phyloP scores from a whole-genome alignment of 805 yeast species.

The Tetrapisispora fleetii region DNA sequence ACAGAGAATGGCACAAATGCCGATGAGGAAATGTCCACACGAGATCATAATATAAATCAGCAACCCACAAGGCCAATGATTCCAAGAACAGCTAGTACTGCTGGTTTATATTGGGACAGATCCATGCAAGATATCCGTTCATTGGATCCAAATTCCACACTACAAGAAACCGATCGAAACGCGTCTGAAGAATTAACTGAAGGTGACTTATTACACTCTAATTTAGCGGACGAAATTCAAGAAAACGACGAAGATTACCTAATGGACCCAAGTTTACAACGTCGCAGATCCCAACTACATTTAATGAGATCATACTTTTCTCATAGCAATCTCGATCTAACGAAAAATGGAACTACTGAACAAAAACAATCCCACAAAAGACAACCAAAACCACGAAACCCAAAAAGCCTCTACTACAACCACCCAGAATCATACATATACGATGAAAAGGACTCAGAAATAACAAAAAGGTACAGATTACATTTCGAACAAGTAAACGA shows the following conservation, averaged over 20 bases:
- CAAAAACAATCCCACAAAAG: background rate
- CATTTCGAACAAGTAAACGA: constrained; percentile 28
- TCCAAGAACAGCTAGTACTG: background rate
- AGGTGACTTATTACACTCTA: constrained; percentile 1
- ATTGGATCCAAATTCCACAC: background rate
- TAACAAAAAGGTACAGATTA: constrained; percentile 18
- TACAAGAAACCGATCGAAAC: background rate
- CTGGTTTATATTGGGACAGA: constrained; percentile 27
- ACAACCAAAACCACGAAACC: background rate
- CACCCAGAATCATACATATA: constrained; percentile 22
- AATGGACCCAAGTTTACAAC: constrained; percentile 22
- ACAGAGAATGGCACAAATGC: background rate
- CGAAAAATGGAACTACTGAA: background rate
- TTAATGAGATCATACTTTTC: constrained; percentile 12
- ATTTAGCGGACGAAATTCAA: constrained; percentile 7
- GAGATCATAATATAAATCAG: no score
- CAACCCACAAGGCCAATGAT: background rate
- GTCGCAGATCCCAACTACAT: constrained; percentile 27
- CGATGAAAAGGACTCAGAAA: constrained; percentile 19
- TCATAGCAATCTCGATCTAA: constrained; percentile 1
- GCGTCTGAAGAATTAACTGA: background rate
- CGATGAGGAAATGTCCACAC: background rate
- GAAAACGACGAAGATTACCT: constrained; percentile 27
- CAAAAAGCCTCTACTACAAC: constrained; percentile 9
- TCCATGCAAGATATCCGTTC: constrained; percentile 18